These are phyloP conservation scores for Rosa lucieae DNA, from an alignment of 306 rosid species.

Conservation along the genomic window DNA sequence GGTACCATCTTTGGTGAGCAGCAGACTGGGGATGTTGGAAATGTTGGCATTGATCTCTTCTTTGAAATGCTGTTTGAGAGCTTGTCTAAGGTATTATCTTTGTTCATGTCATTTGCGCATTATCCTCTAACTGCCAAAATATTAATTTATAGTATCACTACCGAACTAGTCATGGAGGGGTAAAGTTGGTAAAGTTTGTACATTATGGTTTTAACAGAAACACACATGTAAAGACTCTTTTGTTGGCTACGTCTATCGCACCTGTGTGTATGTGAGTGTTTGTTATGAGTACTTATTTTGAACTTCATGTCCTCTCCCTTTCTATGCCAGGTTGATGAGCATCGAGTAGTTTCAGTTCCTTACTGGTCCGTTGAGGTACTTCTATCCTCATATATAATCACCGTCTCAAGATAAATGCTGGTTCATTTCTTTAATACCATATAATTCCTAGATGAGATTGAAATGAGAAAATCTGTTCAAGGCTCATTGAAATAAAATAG, in stretches of 20 bases:
- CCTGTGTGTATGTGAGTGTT: background rate
- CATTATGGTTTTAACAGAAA: background rate
- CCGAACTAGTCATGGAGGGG: background rate
- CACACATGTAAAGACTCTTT: background rate
- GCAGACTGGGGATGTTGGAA: slow-evolving; percentile 96
- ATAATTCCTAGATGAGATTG: background rate
- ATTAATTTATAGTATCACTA: background rate
- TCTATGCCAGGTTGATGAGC: slow-evolving; percentile 82
- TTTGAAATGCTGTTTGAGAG: slow-evolving; percentile 99
- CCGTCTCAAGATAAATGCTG: slow-evolving; percentile 9
- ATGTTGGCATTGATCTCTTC: slow-evolving; percentile 94
- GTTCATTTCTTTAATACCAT: background rate
- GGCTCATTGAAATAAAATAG: background rate
- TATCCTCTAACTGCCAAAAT: background rate
- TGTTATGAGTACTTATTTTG: slow-evolving; percentile 18
- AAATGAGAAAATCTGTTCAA: background rate
- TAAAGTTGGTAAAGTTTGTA: background rate
- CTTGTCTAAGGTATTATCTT: slow-evolving; percentile 71
- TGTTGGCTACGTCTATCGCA: slow-evolving; percentile 8
- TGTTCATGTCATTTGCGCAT: slow-evolving; percentile 13
- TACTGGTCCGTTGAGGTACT: slow-evolving; percentile 78
- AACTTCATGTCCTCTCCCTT: slow-evolving; percentile 26
- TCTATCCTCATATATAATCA: slow-evolving; percentile 1
- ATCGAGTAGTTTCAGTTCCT: slow-evolving; percentile 75
- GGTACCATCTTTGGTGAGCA: slow-evolving; percentile 96